Base-by-base conservation (phyloP, 805 yeast genomes). In the Saccharomyces mikatae region DNA sequence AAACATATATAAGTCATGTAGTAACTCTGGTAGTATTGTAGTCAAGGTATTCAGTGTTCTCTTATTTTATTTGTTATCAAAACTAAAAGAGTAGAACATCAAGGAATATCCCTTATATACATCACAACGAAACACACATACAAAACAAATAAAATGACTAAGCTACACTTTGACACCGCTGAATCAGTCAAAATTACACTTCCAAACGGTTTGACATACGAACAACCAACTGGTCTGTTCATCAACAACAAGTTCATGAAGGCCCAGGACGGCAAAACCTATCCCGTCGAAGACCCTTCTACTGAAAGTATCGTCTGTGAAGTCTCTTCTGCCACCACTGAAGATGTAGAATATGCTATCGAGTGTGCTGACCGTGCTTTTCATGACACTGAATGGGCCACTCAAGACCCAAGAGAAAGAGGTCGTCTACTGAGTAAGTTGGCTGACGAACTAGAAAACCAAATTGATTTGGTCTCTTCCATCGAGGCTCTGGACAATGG, bases 141-240 rank as follows among this genome's bases (percentile, higher is more conserved):
- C 44, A 30, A 21, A 36, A 46, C 21, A 8, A 11, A 44, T 8
- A 32, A 49, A 41, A 54, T 36, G 47, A 48, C 32, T 29, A 55
- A 54, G 41, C 24, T 52, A 31, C 49, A 56, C 47, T 52, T 60
- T 50, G 50, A 62, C 49, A 24, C 55, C 17, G 71, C 73, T 13
- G 59, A 63, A 48, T 53, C 78, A 3, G 74, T 75, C 9, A 72
- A 72, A 32, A 70, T 85, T 59, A 78, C 77, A 8, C 73, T 83
- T 56, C 90, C 91, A 58, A 84, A 82, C 59, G 91, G 91, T 28
- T 60, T 73, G 31, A 73, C 76, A 36, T 86, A 85, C 66, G 77
- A 81, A 51, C 95, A 87, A 74, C 96, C 96, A 63, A 84, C 87
- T 10, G 97, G 97, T 59, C 74, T 91, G 63, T 91, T 88, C 78